Percentiles rank a stretch among this genome's conserved stretches.
Evolutionary conservation across 768 basidiomycete genomes (phyloP).

Genomic region (Tylopilus felleus): DNA sequence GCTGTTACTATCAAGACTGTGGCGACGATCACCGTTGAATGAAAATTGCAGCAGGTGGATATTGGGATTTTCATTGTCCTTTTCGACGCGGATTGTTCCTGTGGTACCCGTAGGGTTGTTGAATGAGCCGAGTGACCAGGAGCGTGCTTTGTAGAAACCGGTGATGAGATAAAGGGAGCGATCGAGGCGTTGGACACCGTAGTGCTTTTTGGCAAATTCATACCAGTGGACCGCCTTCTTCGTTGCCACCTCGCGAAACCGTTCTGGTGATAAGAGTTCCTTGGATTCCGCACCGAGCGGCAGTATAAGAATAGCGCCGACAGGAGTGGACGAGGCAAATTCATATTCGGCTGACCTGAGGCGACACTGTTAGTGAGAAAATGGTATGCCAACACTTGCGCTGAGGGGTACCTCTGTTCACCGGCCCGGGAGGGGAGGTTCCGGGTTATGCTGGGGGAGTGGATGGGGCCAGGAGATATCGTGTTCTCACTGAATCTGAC

Average conservation of each 20-base stretch:
- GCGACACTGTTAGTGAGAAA: background rate
- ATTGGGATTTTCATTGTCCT: background rate
- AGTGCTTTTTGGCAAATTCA: background rate
- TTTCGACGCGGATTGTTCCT: background rate
- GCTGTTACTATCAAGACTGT: background rate
- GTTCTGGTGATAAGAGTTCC: background rate
- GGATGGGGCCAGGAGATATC: background rate
- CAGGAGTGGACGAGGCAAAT: background rate
- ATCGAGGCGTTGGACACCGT: background rate
- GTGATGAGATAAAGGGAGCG: constrained; percentile 2
- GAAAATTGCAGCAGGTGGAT: background rate
- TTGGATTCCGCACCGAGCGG: background rate
- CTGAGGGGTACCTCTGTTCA: background rate
- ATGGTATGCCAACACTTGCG: background rate
- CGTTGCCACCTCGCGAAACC: background rate
- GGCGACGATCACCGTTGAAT: background rate
- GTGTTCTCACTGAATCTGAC: background rate
- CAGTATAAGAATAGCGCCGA: background rate
- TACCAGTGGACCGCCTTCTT: background rate
- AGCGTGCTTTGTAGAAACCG: background rate
- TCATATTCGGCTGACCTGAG: background rate
- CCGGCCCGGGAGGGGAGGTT: background rate
- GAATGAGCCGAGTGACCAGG: constrained; percentile 1
- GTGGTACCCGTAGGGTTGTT: background rate
- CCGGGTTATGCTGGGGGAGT: background rate